Percentiles rank a stretch among this genome's conserved stretches.
phyloP scores from a whole-genome alignment of 1,139 yeast species.

The Debaryomycetaceae sp. region DNA sequence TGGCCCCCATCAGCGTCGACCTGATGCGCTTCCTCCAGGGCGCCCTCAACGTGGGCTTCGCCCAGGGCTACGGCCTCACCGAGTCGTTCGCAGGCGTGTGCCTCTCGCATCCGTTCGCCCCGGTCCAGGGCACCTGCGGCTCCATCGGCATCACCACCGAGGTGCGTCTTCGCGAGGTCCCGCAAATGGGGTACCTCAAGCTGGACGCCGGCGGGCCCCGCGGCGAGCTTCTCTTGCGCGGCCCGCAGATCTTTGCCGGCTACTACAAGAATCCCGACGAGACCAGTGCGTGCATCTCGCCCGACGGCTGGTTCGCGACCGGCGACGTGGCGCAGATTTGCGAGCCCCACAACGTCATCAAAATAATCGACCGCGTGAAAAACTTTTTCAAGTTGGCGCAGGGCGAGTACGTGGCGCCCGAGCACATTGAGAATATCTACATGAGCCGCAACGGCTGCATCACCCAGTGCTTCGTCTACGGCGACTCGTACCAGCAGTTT shows the following conservation, averaged over 20 bases:
- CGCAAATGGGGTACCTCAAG: slow-evolving; percentile 53
- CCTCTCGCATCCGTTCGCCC: slow-evolving; percentile 28
- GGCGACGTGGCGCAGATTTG: slow-evolving; percentile 17
- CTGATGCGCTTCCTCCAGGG: slow-evolving; percentile 53
- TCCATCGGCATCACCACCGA: slow-evolving; percentile 43
- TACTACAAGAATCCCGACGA: slow-evolving; percentile 17
- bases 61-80: slow-evolving; percentile 73
- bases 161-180: slow-evolving; percentile 51
- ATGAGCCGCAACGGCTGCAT: slow-evolving; percentile 10
- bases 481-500: slow-evolving; percentile 12
- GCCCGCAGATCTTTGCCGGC: slow-evolving; percentile 14
- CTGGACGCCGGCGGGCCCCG: slow-evolving; percentile 19
- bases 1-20: slow-evolving; percentile 62
- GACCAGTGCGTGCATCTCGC: slow-evolving; percentile 11
- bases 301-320: slow-evolving; percentile 18
- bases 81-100: slow-evolving; percentile 62
- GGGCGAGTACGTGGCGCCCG: slow-evolving; percentile 19
- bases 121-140: slow-evolving; percentile 57
- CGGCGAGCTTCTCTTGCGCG: slow-evolving; percentile 17
- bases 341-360: slow-evolving; percentile 8
- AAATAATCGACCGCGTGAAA: slow-evolving; percentile 17
- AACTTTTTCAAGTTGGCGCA: slow-evolving; percentile 20
- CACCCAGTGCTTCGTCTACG: slow-evolving; percentile 13
- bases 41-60: slow-evolving; percentile 46
- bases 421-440: slow-evolving; percentile 14